Conservation (phyloP, 1,284 basidiomycete genomes). For the Butyriboletus appendiculatus region DNA sequence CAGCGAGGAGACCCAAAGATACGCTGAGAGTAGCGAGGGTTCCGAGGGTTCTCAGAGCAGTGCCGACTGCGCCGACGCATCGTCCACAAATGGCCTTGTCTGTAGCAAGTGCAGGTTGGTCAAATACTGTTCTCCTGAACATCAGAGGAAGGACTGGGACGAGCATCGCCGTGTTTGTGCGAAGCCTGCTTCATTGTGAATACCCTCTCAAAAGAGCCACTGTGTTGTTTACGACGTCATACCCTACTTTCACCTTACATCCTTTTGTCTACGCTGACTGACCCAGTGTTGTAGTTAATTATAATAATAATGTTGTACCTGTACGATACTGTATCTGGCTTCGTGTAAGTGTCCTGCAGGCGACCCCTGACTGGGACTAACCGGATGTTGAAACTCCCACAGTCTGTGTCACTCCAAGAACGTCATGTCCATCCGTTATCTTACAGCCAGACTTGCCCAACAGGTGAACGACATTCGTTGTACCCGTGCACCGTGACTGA, state of each 20-base stretch:
- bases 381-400: neutral
- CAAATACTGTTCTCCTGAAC: conserved; percentile 69
- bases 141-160: conserved; percentile 72
- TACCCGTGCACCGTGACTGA: neutral
- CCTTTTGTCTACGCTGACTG: neutral
- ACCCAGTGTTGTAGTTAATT: conserved; percentile 2
- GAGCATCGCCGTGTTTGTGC: conserved; percentile 69
- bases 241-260: neutral
- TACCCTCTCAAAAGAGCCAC: neutral
- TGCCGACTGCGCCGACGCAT: conserved; percentile 32
- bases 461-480: conserved; percentile 51
- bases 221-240: neutral
- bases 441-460: conserved; percentile 79
- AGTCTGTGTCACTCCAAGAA: conserved; percentile 1
- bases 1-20: conserved; percentile 40
- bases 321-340: conserved; percentile 4
- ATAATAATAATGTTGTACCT: conserved; percentile 3
- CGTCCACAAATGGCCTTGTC: conserved; percentile 45
- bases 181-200: conserved; percentile 36
- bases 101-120: conserved; percentile 76
- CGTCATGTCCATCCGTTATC: conserved; percentile 70
- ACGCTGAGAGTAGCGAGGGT: conserved; percentile 45
- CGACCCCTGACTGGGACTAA: neutral
- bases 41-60: conserved; percentile 53
- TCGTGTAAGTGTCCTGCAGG: neutral